Evolutionary conservation across 2,329 filamentous ascomycete species (phyloP), one percentile per base, ranked within the genome.

Genomic region (Bipolaris victoriae): DNA sequence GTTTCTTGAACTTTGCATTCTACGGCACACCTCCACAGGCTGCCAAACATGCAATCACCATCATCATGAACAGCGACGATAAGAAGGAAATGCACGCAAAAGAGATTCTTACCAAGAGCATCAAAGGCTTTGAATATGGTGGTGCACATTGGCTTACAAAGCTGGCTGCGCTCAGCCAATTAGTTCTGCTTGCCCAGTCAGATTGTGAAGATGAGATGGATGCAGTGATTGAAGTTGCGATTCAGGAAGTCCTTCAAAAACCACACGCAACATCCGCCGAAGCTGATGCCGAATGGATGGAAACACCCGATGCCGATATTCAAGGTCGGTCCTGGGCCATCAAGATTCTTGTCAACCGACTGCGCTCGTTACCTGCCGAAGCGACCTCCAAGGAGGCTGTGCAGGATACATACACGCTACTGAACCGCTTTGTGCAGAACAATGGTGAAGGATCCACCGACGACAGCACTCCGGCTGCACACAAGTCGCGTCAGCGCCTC

Each of bases 21-120:
- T 90, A 91, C 69, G 94, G 94, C 20, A 85, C 85, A 22, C 94
- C 93, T 2, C 85, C 91, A 10, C 88, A 89, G 72, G 90, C 91
- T 7, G 91, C 94, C 20, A 99, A 99, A 77, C 92, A 98, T 78
- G 95, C 95, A 0, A 88, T 98, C 47, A 93, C 91, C 26, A 92
- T 99, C 63, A 83, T 99, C 52, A 86, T 97, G 77, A 88, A 90
- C 35, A 88, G 88, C 9, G 82, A 87, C 20, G 87, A 93, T 49
- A 86, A 86, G 65, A 95, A 91, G 74, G 90, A 93, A 70, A 89
- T 96, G 79, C 90, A 92, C 58, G 91, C 92, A 7, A 92, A 89
- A 51, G 92, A 96, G 66, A 83, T 99, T 10, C 78, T 97, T 7
- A 85, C 89, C 53, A 90, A 89, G 72, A 89, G 89, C 57, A 85